Conservation (phyloP, 176 grass and related monocot species). For the Paspalum vaginatum region DNA sequence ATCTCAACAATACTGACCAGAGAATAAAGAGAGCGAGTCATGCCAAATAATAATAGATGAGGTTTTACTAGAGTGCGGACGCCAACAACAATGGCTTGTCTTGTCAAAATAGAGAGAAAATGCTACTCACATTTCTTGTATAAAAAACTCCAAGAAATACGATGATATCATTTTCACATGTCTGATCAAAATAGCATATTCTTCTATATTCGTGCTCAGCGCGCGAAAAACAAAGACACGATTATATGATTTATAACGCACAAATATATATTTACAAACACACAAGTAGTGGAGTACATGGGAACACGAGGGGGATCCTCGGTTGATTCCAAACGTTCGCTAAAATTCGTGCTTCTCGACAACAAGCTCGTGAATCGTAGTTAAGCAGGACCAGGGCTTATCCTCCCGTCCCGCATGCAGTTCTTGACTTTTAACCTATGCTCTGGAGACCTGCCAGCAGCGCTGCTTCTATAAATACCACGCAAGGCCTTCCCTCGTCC, state of each 20-base stretch:
- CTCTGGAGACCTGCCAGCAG: not conserved
- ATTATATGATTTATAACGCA: not conserved
- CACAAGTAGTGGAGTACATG: not conserved
- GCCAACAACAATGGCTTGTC: not conserved
- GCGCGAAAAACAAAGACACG: not conserved
- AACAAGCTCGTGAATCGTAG: not conserved
- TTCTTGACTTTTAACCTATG: constrained; percentile 16
- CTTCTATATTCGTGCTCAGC: not conserved
- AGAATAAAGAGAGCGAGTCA: not conserved
- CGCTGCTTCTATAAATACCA: constrained; percentile 63
- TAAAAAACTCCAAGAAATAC: not conserved
- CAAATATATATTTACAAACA: not conserved
- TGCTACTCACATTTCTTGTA: not conserved
- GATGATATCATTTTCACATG: not conserved
- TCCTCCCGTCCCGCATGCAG: not conserved
- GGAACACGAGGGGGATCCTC: not conserved
- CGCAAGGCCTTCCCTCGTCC: constrained; percentile 15
- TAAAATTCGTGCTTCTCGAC: not conserved
- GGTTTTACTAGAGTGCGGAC: not conserved
- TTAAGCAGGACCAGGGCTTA: not conserved
- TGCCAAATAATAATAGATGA: not conserved
- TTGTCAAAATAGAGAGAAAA: not conserved
- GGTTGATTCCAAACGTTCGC: not conserved
- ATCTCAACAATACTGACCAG: not conserved
- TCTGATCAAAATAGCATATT: not conserved